Percentiles rank a stretch among this genome's conserved stretches.
These are phyloP conservation scores for Berberis vulgaris DNA, from an alignment of 164 flowering plant species.

Conservation along the genomic window DNA sequence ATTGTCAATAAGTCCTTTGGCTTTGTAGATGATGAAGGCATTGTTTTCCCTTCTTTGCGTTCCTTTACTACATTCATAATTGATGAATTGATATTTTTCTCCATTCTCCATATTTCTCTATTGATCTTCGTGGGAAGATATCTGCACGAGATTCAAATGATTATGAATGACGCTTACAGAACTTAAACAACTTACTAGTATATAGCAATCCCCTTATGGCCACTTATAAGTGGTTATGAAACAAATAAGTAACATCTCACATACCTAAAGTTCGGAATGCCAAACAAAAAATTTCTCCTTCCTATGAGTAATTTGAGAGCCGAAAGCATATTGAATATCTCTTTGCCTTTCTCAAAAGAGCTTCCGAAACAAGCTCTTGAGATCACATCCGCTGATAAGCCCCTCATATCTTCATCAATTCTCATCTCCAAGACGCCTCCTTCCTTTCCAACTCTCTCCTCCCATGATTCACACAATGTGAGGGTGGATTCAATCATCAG, in stretches of 20 bases:
- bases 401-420: constrained; percentile 12
- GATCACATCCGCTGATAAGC: constrained; percentile 10
- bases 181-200: no score
- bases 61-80: background rate
- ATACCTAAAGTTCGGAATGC: constrained; percentile 8
- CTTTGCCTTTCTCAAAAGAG: constrained; percentile 5
- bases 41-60: background rate
- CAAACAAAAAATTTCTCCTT: constrained; percentile 2
- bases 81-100: background rate
- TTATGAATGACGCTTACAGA: background rate
- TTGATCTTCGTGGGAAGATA: constrained; percentile 11
- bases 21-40: background rate
- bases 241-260: background rate
- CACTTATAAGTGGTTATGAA: background rate
- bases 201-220: no score
- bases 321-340: constrained; percentile 5
- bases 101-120: background rate
- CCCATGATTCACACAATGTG: constrained; percentile 26
- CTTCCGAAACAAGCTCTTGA: constrained; percentile 16
- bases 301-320: constrained; percentile 10
- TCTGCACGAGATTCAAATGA: background rate
- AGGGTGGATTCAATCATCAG: background rate
- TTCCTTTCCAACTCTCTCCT: constrained; percentile 14
- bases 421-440: constrained; percentile 19
- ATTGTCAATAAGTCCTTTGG: background rate